These are phyloP conservation scores for Stromatinia cepivora DNA, from an alignment of 2,329 filamentous ascomycete species.

Conservation along the genomic window DNA sequence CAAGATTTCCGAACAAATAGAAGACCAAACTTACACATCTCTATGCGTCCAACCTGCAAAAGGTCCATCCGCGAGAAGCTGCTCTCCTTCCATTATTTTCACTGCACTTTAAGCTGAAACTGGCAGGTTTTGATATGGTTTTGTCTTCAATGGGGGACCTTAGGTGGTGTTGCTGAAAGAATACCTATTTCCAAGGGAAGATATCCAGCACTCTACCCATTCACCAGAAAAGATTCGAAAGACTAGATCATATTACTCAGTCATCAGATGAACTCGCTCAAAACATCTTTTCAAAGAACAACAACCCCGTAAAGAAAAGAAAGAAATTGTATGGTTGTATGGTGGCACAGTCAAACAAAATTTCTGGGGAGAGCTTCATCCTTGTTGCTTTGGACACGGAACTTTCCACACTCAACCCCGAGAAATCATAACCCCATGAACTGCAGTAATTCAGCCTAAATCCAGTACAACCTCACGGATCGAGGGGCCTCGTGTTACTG, in stretches of 20 bases:
- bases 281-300: background rate
- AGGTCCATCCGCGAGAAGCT: slow-evolving; percentile 8
- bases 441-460: background rate
- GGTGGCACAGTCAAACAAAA: background rate
- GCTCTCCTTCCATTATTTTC: slow-evolving; percentile 2
- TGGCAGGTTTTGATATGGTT: background rate
- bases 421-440: background rate
- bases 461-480: background rate
- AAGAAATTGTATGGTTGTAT: background rate
- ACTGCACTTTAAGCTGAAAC: background rate
- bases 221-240: background rate
- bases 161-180: background rate
- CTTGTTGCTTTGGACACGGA: background rate
- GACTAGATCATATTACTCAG: background rate
- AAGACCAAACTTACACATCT: slow-evolving; percentile 32
- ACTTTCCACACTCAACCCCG: background rate
- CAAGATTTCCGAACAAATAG: background rate
- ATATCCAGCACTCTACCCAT: background rate
- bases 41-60: slow-evolving; percentile 31
- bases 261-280: background rate
- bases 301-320: background rate
- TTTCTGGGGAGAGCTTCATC: slow-evolving; percentile 18
- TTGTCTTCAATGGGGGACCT: background rate
- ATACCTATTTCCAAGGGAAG: background rate
- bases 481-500: slow-evolving; percentile 3